Conservation (phyloP, 768 basidiomycete genomes). For the Boletus subparvulus region DNA sequence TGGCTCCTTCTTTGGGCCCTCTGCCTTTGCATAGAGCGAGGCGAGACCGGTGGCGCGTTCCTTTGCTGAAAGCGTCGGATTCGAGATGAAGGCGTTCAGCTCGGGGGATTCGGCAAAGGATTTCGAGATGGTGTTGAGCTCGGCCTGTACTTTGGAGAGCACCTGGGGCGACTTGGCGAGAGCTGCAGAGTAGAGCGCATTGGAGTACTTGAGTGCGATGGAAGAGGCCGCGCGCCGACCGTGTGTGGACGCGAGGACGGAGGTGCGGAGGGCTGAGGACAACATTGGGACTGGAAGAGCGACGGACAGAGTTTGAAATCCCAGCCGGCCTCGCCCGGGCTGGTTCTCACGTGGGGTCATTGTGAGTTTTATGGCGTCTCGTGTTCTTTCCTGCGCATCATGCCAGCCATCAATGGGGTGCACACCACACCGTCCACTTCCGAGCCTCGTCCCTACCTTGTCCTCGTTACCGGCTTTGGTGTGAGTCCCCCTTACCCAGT, state of each 20-base stretch:
- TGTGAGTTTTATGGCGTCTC: too few relatives aligned
- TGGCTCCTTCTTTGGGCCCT: constrained; percentile 70
- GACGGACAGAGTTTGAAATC: constrained; percentile 3
- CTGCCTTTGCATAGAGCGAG: constrained; percentile 64
- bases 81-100: constrained; percentile 70
- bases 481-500: constrained; percentile 39
- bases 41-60: constrained; percentile 73
- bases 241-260: constrained; percentile 38
- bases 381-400: constrained; percentile 3
- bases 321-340: constrained; percentile 8
- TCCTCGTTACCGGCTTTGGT: constrained; percentile 54
- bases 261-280: constrained; percentile 53
- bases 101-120: constrained; percentile 67
- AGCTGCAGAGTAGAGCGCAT: constrained; percentile 77
- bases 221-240: constrained; percentile 69
- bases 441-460: constrained; percentile 39
- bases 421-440: constrained; percentile 12
- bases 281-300: constrained; percentile 46
- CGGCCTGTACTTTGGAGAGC: constrained; percentile 83
- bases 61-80: constrained; percentile 85
- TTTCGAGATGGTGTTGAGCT: constrained; percentile 69
- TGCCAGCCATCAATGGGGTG: constrained; percentile 33
- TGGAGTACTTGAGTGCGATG: constrained; percentile 83
- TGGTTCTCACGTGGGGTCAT: constrained; percentile 6
- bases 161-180: constrained; percentile 79